Evolutionary conservation across 2,329 filamentous ascomycete species (phyloP).

Genomic region (Magnaporthiopsis incrustans): DNA sequence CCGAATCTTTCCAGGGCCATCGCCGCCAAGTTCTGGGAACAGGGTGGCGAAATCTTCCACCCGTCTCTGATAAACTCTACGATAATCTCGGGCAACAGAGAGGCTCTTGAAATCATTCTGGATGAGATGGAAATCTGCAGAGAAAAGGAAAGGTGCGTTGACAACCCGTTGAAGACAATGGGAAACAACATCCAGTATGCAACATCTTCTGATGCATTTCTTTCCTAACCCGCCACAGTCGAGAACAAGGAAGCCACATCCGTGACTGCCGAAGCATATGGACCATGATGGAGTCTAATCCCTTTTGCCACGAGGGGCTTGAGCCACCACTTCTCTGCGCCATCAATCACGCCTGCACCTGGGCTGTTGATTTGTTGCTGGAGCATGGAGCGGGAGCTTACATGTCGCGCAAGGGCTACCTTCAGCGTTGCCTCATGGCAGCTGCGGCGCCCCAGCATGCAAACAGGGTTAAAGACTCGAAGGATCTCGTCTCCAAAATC

Average conservation of each 20-base stretch:
- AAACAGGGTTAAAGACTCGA: too few species aligned
- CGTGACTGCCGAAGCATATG: too few species aligned
- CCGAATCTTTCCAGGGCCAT: neutral
- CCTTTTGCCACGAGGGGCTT: neutral
- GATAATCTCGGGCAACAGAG: neutral
- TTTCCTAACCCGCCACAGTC: too few species aligned
- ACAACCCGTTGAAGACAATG: too few species aligned
- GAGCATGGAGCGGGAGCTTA: neutral
- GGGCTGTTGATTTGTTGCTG: neutral
- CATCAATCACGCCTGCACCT: neutral
- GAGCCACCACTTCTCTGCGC: neutral
- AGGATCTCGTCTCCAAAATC: too few species aligned
- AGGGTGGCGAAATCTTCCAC: neutral
- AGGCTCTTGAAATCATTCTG: neutral
- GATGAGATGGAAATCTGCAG: neutral
- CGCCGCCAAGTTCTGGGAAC: neutral
- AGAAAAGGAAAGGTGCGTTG: too few species aligned
- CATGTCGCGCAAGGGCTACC: too few species aligned
- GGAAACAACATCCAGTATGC: too few species aligned
- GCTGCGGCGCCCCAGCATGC: too few species aligned
- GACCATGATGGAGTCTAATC: neutral
- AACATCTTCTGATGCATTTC: too few species aligned
- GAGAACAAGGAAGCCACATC: too few species aligned
- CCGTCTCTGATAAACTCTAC: neutral
- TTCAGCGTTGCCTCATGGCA: too few species aligned